A percentile compares a stretch with the other conserved stretches of the same genome.
phyloP scores from a whole-genome alignment of 257 asterid genomes.

The Buddleja alternifolia region DNA sequence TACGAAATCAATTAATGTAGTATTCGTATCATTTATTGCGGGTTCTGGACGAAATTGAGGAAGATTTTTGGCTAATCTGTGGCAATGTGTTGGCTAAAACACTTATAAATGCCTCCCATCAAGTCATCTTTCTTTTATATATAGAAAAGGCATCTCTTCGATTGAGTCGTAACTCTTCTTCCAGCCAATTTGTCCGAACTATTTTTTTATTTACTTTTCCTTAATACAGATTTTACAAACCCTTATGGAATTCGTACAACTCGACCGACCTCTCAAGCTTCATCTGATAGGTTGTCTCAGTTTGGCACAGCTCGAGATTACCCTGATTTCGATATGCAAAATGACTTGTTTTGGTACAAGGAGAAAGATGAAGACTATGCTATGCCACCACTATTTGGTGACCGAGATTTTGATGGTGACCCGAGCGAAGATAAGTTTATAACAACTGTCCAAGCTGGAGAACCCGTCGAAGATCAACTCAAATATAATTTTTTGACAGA shows the following conservation, averaged over 20 bases:
- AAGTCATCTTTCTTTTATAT: no score
- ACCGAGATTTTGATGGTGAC: slow-evolving; percentile 45
- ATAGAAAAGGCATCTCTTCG: no score
- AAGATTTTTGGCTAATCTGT: no score
- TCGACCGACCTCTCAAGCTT: slow-evolving; percentile 64
- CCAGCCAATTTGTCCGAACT: not conserved
- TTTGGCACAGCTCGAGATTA: slow-evolving; percentile 93
- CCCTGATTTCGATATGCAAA: slow-evolving; percentile 79
- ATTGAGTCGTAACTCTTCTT: no score
- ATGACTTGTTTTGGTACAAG: slow-evolving; percentile 67
- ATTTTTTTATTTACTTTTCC: slow-evolving; percentile 10
- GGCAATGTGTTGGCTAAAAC: no score
- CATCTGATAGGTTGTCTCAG: slow-evolving; percentile 75
- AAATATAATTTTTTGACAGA: slow-evolving; percentile 28
- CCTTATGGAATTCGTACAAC: slow-evolving; percentile 63
- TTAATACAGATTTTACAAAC: slow-evolving; percentile 69
- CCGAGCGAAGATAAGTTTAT: slow-evolving; percentile 85
- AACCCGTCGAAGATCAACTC: slow-evolving; percentile 28
- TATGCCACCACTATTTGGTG: slow-evolving; percentile 62
- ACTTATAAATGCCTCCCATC: no score
- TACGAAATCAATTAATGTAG: no score
- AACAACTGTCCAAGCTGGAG: slow-evolving; percentile 47
- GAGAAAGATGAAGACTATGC: slow-evolving; percentile 71
- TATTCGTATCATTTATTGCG: no score
- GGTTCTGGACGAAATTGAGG: no score